Conservation (phyloP, 306 rosid genomes). For the Delonix regia region DNA sequence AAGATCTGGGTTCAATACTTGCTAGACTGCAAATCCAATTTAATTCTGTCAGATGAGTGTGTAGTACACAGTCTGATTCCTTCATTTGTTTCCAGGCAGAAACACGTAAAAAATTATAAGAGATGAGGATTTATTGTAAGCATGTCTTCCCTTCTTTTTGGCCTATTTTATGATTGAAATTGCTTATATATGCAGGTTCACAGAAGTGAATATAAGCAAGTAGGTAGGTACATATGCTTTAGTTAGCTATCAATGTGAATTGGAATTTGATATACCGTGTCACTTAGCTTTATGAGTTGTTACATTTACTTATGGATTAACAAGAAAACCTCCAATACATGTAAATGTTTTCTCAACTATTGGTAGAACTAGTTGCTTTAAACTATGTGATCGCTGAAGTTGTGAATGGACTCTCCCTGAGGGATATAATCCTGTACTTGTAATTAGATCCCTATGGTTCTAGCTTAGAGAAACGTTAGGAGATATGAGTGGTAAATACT, state of each 20-base stretch:
- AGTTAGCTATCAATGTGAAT: background rate
- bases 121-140: background rate
- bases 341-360: background rate
- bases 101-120: background rate
- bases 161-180: background rate
- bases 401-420: conserved; percentile 9
- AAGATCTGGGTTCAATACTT: background rate
- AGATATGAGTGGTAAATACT: background rate
- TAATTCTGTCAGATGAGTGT: background rate
- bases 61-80: conserved; percentile 12
- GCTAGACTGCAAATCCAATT: conserved; percentile 14
- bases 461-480: background rate
- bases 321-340: background rate
- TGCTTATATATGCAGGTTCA: background rate
- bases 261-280: background rate
- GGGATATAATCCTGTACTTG: background rate
- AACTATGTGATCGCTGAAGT: background rate
- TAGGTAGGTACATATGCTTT: background rate
- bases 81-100: background rate
- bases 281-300: background rate
- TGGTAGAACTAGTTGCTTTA: background rate
- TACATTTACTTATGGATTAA: background rate
- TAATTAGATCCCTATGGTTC: background rate
- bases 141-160: background rate
- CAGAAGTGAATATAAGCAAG: background rate